These are phyloP conservation scores for Saksenaea vasiformis DNA, from an alignment of 371 early-diverging fungal genomes.

Conservation along the genomic window DNA sequence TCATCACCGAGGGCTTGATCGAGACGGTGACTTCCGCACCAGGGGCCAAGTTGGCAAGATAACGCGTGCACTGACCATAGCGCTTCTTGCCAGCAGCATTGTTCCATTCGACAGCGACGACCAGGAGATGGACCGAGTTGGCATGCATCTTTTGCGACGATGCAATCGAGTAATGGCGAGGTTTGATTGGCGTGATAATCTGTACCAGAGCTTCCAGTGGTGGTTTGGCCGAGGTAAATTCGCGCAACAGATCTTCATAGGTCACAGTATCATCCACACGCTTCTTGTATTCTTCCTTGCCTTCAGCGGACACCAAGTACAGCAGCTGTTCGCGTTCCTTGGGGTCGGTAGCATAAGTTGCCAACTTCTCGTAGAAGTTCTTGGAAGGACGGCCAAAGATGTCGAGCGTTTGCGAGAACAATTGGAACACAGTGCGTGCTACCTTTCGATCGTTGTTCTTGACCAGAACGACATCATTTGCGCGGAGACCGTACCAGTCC, in stretches of 20 bases:
- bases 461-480: conserved; percentile 63
- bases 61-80: conserved; percentile 90
- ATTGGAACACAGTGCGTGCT: conserved; percentile 75
- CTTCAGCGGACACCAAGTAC: conserved; percentile 73
- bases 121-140: conserved; percentile 84
- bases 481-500: conserved; percentile 70
- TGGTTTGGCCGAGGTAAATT: conserved; percentile 85
- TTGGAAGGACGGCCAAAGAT: conserved; percentile 94
- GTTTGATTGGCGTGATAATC: conserved; percentile 84
- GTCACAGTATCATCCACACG: conserved; percentile 83
- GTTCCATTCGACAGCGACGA: conserved; percentile 90
- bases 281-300: conserved; percentile 78
- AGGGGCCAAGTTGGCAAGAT: conserved; percentile 68
- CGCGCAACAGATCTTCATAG: conserved; percentile 84
- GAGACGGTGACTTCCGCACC: conserved; percentile 81
- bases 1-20: conserved; percentile 95
- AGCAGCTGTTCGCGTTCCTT: conserved; percentile 74
- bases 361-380: conserved; percentile 85
- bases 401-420: conserved; percentile 83
- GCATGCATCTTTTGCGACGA: conserved; percentile 86
- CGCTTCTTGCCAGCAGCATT: conserved; percentile 65
- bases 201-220: conserved; percentile 68
- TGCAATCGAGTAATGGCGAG: conserved; percentile 95
- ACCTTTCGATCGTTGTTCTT: conserved; percentile 53
- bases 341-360: conserved; percentile 70